Conservation (phyloP, 2,329 filamentous ascomycete species). For the Cladophialophora chaetospira region DNA sequence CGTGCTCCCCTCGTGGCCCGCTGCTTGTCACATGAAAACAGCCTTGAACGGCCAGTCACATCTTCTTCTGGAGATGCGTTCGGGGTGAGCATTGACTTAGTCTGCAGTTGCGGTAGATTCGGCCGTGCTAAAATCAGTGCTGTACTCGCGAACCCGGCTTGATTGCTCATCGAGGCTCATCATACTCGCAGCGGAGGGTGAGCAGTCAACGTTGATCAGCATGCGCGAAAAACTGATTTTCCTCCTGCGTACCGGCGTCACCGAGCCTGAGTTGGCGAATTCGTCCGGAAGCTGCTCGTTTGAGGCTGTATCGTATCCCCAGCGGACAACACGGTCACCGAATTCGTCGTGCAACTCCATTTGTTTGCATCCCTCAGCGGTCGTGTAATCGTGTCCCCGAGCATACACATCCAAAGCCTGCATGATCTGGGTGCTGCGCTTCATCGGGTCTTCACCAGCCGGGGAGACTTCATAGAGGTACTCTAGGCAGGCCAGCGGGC, state of each 20-base stretch:
- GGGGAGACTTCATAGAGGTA: slow-evolving; percentile 9
- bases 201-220: slow-evolving; percentile 24
- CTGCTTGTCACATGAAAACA: not conserved
- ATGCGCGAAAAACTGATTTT: slow-evolving; percentile 28
- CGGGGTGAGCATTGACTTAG: no score
- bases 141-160: not conserved
- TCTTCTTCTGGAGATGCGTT: no score
- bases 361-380: slow-evolving; percentile 10
- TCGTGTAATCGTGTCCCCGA: slow-evolving; percentile 13
- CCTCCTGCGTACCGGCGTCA: slow-evolving; percentile 16
- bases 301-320: slow-evolving; percentile 9
- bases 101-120: slow-evolving; percentile 11
- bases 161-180: slow-evolving; percentile 11
- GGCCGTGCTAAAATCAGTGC: slow-evolving; percentile 13
- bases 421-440: not conserved
- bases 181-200: slow-evolving; percentile 14
- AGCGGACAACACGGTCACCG: slow-evolving; percentile 10
- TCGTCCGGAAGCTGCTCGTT: not conserved
- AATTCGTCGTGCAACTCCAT: slow-evolving; percentile 7
- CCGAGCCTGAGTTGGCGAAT: not conserved
- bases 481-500: slow-evolving; percentile 10
- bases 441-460: not conserved
- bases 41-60: no score
- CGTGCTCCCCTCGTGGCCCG: slow-evolving; percentile 12
- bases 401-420: slow-evolving; percentile 8